Evolutionary conservation across 306 rosid species (phyloP), one percentile per base, ranked within the genome.

Genomic region (Oemleria cerasiformis): DNA sequence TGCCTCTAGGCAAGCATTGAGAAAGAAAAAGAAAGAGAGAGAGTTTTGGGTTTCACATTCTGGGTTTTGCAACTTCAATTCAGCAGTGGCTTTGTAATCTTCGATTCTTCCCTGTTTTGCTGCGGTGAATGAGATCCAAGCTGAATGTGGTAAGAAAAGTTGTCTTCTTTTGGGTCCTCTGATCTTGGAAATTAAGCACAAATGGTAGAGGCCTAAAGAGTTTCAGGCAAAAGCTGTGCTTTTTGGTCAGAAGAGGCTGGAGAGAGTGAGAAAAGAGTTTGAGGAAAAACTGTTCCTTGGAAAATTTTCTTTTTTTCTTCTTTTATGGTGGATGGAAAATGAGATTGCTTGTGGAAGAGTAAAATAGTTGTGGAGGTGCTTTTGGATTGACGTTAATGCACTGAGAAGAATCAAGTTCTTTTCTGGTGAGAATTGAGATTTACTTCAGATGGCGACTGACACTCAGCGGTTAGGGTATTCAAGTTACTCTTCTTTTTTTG

Each of bases 91-190:
- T 69, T 5, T 38, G 42, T 40, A 10, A 19, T 17, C 65, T 23
- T 38, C 8, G 41, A 40, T 8, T 68, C 63, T 69, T 6, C 40
- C 63, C 55, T 61, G 36, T 54, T 16, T 7, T 34, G 34, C 40
- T 30, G n/a, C 9, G 47, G 55, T 55, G 72, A 54, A n/a, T 17
- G 67, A 36, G 71, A 65, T 65, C 80, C 74, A 30, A 47, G 58
- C 30, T 61, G 30, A 62, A 53, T 68, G 72, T 55, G 67, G 40
- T 19, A 4, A 55, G 41, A 25, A 7, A 12, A 4, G 50, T 39
- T 21, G 38, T 50, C 2, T 67, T 19, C 45, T 41, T 44, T n/a
- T 39, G 56, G 62, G 68, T 9, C 30, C 5, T 57, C 11, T 39
- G 61, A 59, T 67, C 50, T 17, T 23, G 70, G 15, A 50, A 49